Percentiles rank a stretch among this genome's conserved stretches.
phyloP scores from a whole-genome alignment of 2,329 filamentous ascomycete species.

The Exophiala oligosperma region DNA sequence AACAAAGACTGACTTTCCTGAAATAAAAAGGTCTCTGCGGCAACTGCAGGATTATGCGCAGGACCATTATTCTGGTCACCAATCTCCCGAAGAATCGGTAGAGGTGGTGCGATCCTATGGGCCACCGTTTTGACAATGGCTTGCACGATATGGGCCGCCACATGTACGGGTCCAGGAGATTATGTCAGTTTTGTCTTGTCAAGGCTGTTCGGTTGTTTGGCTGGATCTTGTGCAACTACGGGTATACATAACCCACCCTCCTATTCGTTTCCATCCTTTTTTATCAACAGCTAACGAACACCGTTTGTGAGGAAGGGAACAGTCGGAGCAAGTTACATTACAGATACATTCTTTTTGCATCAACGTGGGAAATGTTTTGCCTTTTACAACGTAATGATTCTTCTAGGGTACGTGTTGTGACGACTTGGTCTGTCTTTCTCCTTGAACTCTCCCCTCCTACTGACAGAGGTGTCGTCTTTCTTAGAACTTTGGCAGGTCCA shows the following conservation, averaged over 20 bases:
- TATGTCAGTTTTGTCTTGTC: constrained; percentile 28
- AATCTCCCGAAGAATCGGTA: constrained; percentile 22
- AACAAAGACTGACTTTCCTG: background rate
- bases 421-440: no score
- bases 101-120: constrained; percentile 30
- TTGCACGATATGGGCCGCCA: constrained; percentile 30
- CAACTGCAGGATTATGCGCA: constrained; percentile 23
- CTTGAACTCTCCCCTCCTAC: no score
- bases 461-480: no score
- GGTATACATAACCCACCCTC: background rate
- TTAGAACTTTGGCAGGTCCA: background rate
- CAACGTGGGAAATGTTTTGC: constrained; percentile 44
- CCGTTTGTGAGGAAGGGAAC: no score
- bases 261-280: background rate
- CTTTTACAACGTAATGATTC: constrained; percentile 37
- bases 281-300: background rate
- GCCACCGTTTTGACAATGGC: constrained; percentile 22
- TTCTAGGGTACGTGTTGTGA: constrained; percentile 36
- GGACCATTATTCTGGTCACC: constrained; percentile 28
- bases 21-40: constrained; percentile 16
- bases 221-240: background rate
- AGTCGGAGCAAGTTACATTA: constrained; percentile 29
- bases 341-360: constrained; percentile 47
- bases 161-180: constrained; percentile 27
- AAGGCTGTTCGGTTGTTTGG: constrained; percentile 22